A percentile compares a stretch with the other conserved stretches of the same genome.
phyloP scores from a whole-genome alignment of 441 rosid genomes.

The Corymbia calophylla region DNA sequence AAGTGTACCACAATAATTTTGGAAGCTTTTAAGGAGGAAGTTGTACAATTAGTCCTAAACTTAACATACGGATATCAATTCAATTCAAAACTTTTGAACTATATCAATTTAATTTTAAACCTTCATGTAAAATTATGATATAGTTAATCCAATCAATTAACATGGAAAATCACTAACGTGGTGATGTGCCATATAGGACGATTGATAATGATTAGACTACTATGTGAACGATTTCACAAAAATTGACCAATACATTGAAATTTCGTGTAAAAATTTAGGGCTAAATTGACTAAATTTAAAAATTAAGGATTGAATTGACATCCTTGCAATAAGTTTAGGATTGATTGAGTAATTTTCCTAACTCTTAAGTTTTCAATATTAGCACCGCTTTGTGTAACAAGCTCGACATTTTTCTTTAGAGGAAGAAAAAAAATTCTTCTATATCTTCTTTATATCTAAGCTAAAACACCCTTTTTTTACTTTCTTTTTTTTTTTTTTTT shows the following conservation, averaged over 20 bases:
- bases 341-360: background rate
- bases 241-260: background rate
- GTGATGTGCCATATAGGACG: rapidly evolving
- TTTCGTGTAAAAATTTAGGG: background rate
- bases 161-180: rapidly evolving
- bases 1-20: background rate
- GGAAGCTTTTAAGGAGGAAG: background rate
- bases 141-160: background rate
- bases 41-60: background rate
- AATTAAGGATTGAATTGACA: background rate
- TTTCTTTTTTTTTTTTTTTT: background rate
- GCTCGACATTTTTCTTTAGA: background rate
- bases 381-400: background rate
- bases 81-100: background rate
- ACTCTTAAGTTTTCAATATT: background rate
- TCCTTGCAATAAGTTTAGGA: background rate
- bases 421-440: background rate
- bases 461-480: background rate
- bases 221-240: background rate
- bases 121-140: background rate
- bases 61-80: rapidly evolving
- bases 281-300: background rate
- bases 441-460: background rate
- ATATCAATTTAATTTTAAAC: background rate
- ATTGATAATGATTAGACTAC: rapidly evolving